Evolutionary conservation across 139 green algal species (phyloP).

Genomic region (Raphidocelis subcapitata): DNA sequence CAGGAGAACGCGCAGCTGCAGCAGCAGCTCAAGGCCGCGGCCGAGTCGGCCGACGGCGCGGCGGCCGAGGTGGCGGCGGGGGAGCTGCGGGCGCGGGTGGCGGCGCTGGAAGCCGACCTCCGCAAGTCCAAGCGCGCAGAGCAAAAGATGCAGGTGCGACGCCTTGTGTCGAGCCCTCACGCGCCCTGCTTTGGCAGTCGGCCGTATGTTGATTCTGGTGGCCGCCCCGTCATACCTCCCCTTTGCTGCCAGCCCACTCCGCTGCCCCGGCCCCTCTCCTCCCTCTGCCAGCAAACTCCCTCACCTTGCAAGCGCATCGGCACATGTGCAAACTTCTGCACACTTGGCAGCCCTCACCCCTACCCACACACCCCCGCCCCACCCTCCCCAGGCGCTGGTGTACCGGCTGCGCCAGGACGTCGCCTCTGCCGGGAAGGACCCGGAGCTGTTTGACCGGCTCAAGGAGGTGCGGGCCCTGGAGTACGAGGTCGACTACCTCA

Average conservation of each 20-base stretch:
- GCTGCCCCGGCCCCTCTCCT: no score
- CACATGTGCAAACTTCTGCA: no score
- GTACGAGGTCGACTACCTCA: conserved; percentile 54
- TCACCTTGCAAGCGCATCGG: no score
- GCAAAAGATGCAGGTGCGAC: conserved; percentile 75
- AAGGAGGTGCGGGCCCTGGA: conserved; percentile 51
- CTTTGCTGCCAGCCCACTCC: no score
- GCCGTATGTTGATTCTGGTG: no score
- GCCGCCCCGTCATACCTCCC: no score
- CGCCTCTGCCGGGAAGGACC: background rate
- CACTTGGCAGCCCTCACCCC: no score
- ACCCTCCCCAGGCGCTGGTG: conserved; percentile 61
- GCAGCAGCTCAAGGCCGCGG: conserved; percentile 7
- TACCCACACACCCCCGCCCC: no score
- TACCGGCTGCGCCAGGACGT: conserved; percentile 78
- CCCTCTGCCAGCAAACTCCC: no score
- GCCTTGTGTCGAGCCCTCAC: no score
- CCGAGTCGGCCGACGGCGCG: background rate
- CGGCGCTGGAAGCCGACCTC: conserved; percentile 62
- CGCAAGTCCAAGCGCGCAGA: conserved; percentile 67
- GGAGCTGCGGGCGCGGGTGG: conserved; percentile 7
- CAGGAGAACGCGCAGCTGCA: conserved; percentile 51
- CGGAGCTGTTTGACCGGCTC: conserved; percentile 55
- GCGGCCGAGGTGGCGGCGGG: background rate
- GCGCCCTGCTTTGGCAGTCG: no score